phyloP scores from a whole-genome alignment of 2,329 filamentous ascomycete species.

The Teratosphaeria zuluensis region DNA sequence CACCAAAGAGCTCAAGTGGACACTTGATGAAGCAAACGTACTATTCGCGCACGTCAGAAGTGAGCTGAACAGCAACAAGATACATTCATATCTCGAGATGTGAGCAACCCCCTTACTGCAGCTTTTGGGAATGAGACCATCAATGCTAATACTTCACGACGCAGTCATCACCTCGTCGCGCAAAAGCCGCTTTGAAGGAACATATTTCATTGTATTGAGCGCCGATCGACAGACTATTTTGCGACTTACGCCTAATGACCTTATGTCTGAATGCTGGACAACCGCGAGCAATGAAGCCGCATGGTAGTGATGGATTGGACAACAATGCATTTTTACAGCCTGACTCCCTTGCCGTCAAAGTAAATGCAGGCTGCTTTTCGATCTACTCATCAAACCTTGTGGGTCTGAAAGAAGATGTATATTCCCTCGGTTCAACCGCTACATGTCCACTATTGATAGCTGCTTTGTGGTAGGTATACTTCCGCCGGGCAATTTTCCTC shows the following conservation, averaged over 20 bases:
- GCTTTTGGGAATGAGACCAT: background rate
- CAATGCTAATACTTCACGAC: background rate
- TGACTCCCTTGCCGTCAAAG: too few species aligned
- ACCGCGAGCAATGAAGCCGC: background rate
- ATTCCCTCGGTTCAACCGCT: too few species aligned
- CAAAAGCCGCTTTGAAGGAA: background rate
- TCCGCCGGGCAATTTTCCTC: too few species aligned
- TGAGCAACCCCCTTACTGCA: slow-evolving; percentile 15
- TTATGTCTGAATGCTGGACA: background rate
- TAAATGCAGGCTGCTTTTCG: too few species aligned
- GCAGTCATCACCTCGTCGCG: background rate
- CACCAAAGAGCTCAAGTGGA: slow-evolving; percentile 34
- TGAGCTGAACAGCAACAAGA: slow-evolving; percentile 28
- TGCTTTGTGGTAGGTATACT: too few species aligned
- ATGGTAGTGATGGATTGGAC: too few species aligned
- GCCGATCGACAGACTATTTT: background rate
- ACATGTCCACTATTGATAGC: too few species aligned
- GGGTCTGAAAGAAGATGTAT: too few species aligned
- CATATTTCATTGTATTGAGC: background rate
- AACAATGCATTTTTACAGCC: too few species aligned
- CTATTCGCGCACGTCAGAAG: slow-evolving; percentile 35
- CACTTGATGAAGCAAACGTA: slow-evolving; percentile 34
- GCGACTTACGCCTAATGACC: background rate
- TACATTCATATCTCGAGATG: slow-evolving; percentile 36
- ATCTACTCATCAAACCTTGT: too few species aligned